Evolutionary conservation across 2,329 filamentous ascomycete genomes (phyloP), one percentile per base, ranked within the genome.

Genomic region (Microcyclosporella mali): DNA sequence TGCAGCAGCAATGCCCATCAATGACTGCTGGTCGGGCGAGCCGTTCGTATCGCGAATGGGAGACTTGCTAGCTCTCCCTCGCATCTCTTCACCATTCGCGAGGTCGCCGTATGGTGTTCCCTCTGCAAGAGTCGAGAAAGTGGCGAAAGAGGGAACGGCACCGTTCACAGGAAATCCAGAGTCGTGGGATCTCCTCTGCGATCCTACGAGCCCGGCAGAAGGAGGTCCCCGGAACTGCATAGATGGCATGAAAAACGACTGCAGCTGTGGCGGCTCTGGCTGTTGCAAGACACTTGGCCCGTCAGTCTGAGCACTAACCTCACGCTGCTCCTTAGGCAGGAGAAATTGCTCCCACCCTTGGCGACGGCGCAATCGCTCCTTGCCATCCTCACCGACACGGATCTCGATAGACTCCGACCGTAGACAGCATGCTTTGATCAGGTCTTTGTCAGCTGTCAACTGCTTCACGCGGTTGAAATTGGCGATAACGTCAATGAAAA

Each of bases 401-500:
- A 86, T 82, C 55, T 97, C 88, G 46, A 95, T 75, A 30, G 75
- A 75, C 8, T 73, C 73, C 1, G 87, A 87, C 50, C 83, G 77
- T 43, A 84, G 77, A 60, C 85, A 89, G 11, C 84, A 87, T 42
- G 77, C 74, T 47, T 85, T 85, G 47, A 97, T 71, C 42, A 89
- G 66, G 30, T 86, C 81, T 44, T 82, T 32, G 45, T 95, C 82
- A 38, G 78, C 77, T 0, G 83, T 84, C 21, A 94, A 68, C 19
- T 77, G 70, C 65, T 82, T 82, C 61, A 94, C 83, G 46, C 92
- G 83, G 65, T 87, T 88, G 73, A 98, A 98, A n/a, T 74, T 76
- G 16, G 84, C 78, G 55, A 98, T 83, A 45, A 95, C 77, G 27
- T 77, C 74, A 39, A 98, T 70, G 38, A 80, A 81, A 11, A 95